These are phyloP conservation scores for Ilex aquifolium DNA, from an alignment of 257 asterid species.

Conservation along the genomic window DNA sequence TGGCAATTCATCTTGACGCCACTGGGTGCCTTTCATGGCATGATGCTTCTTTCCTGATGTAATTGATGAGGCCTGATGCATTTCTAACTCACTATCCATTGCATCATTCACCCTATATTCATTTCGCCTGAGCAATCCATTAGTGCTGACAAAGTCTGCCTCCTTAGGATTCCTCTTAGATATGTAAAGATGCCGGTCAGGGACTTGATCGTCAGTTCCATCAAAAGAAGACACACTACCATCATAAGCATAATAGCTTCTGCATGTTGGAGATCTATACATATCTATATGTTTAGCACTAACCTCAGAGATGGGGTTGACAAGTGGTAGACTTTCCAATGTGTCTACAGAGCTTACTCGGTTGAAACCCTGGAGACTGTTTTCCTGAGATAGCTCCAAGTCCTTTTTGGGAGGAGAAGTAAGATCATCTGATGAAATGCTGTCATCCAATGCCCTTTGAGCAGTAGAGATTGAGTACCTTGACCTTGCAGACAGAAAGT, in stretches of 20 bases:
- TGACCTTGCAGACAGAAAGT: constrained; percentile 5
- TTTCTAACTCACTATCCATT: constrained; percentile 26
- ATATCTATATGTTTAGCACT: background rate
- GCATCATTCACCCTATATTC: constrained; percentile 18
- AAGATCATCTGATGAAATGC: constrained; percentile 22
- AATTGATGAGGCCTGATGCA: constrained; percentile 17
- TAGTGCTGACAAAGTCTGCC: constrained; percentile 10
- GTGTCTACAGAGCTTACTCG: constrained; percentile 36
- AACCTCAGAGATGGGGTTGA: constrained; percentile 23
- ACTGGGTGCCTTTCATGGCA: constrained; percentile 25
- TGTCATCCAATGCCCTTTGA: constrained; percentile 14
- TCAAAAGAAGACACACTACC: constrained; percentile 72
- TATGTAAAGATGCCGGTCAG: constrained; percentile 25
- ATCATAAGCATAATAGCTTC: constrained; percentile 47
- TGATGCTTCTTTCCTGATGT: constrained; percentile 20
- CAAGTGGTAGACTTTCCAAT: constrained; percentile 26
- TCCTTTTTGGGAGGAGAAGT: constrained; percentile 31
- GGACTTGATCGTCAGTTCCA: constrained; percentile 36
- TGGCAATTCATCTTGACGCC: constrained; percentile 31
- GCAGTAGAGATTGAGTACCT: constrained; percentile 1
- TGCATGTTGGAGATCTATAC: constrained; percentile 28
- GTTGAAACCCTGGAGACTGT: constrained; percentile 22
- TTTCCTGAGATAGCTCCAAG: constrained; percentile 21
- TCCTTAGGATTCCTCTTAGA: constrained; percentile 27
- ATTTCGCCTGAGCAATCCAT: constrained; percentile 19